phyloP scores from a whole-genome alignment of 768 basidiomycete genomes.

The Russula sp. region DNA sequence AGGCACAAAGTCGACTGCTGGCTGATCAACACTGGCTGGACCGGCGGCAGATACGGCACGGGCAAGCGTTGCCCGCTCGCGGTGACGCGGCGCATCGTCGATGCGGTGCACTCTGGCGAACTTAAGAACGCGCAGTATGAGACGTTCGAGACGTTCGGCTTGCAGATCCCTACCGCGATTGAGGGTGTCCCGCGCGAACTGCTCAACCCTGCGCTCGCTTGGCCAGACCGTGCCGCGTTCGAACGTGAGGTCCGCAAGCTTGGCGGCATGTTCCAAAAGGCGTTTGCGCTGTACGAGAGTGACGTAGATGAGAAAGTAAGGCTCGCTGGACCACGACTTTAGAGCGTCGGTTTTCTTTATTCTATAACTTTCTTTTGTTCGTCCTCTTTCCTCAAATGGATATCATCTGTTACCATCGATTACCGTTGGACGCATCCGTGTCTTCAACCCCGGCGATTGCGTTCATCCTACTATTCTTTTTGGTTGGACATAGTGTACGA shows the following conservation, averaged over 20 bases:
- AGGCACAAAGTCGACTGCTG: constrained; percentile 89
- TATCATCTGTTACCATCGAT: neutral
- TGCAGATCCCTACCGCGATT: constrained; percentile 77
- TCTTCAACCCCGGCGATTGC: neutral
- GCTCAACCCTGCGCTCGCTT: constrained; percentile 83
- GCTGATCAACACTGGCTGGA: constrained; percentile 99
- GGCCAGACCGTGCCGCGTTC: constrained; percentile 88
- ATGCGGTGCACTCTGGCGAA: constrained; percentile 92
- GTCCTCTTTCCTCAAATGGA: neutral
- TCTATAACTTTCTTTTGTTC: neutral
- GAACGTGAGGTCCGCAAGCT: constrained; percentile 84
- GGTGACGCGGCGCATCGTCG: constrained; percentile 93
- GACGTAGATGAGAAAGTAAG: constrained; percentile 81
- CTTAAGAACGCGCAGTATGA: constrained; percentile 86
- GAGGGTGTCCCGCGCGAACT: constrained; percentile 89
- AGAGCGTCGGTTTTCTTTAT: constrained; percentile 14
- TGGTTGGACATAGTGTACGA: constrained; percentile 8
- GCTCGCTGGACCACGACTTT: constrained; percentile 66
- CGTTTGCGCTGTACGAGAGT: constrained; percentile 87
- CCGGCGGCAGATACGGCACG: constrained; percentile 87
- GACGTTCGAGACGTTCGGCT: constrained; percentile 77
- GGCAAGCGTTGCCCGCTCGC: constrained; percentile 97
- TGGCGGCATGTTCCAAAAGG: constrained; percentile 90
- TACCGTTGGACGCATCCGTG: neutral
- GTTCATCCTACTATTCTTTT: constrained; percentile 2